Evolutionary conservation across 805 yeast genomes (phyloP).

Genomic region (Kluyveromyces nonfermentans): DNA sequence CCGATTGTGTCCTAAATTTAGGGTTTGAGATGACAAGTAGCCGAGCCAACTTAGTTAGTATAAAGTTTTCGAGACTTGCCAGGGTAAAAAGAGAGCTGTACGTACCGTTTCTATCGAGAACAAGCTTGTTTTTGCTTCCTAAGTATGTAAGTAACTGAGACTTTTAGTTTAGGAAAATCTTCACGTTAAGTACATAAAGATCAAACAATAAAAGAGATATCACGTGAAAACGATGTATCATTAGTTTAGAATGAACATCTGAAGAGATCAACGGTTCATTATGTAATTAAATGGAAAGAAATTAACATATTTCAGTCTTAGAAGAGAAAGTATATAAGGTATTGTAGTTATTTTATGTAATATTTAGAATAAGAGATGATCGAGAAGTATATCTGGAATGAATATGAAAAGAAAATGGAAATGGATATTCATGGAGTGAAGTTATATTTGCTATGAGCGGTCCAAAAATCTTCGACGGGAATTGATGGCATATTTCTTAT

Average conservation of each 20-base stretch:
- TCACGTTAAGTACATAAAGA: neutral
- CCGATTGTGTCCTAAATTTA: neutral
- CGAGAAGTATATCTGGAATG: too few species aligned
- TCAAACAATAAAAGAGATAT: neutral
- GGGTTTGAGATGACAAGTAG: neutral
- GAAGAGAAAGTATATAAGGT: too few species aligned
- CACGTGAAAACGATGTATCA: neutral
- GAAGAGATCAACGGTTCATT: neutral
- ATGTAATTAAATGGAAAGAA: too few species aligned
- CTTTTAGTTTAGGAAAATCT: neutral
- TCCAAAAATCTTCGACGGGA: conserved; percentile 40
- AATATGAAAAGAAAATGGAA: neutral
- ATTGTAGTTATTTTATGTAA: too few species aligned
- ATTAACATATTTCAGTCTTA: too few species aligned
- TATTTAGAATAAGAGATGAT: too few species aligned
- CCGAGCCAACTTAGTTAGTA: neutral
- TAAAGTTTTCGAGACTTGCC: neutral
- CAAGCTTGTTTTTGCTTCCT: neutral
- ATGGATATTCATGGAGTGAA: conserved; percentile 30
- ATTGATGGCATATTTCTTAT: conserved; percentile 8
- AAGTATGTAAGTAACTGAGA: neutral
- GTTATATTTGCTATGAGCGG: conserved; percentile 39
- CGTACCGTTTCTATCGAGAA: neutral
- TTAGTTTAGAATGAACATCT: neutral
- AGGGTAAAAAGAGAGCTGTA: neutral